phyloP scores from a whole-genome alignment of 2,329 filamentous ascomycete genomes.

The Diaporthe sp. region DNA sequence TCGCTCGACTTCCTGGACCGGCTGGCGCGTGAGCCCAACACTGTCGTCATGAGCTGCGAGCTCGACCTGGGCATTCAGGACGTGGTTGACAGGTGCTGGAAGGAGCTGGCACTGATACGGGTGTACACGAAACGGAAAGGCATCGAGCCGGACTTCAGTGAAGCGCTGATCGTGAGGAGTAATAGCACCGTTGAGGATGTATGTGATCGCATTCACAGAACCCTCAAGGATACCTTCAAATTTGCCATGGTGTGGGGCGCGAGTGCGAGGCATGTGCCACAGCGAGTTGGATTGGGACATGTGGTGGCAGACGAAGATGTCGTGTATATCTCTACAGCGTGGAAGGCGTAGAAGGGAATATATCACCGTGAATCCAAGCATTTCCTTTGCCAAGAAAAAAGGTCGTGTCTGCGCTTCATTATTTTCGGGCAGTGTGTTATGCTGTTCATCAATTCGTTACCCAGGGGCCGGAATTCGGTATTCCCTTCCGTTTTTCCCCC shows the following conservation, averaged over 20 bases:
- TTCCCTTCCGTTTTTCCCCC: not conserved
- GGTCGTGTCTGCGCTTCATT: not conserved
- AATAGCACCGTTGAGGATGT: constrained; percentile 96
- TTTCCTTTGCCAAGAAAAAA: not conserved
- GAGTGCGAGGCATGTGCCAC: constrained; percentile 93
- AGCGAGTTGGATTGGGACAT: constrained; percentile 90
- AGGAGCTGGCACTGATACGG: constrained; percentile 89
- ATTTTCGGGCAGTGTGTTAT: constrained; percentile 9
- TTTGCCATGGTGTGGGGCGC: constrained; percentile 98
- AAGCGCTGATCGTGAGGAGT: constrained; percentile 92
- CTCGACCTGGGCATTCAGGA: constrained; percentile 93
- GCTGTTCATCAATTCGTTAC: constrained; percentile 43
- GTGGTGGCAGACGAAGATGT: constrained; percentile 79
- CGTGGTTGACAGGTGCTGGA: constrained; percentile 95
- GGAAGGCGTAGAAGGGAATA: constrained; percentile 64
- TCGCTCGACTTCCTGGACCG: constrained; percentile 94
- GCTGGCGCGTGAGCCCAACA: constrained; percentile 92
- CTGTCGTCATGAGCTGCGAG: constrained; percentile 98
- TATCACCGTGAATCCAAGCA: constrained; percentile 25
- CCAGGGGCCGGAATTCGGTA: constrained; percentile 1
- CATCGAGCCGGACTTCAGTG: constrained; percentile 86
- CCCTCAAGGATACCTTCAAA: constrained; percentile 98
- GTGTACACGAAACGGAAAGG: constrained; percentile 98
- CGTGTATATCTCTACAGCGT: constrained; percentile 76
- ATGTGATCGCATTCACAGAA: constrained; percentile 94